These are phyloP conservation scores for Schizopora paradoxa DNA, from an alignment of 1,284 basidiomycete genomes.

Conservation along the genomic window DNA sequence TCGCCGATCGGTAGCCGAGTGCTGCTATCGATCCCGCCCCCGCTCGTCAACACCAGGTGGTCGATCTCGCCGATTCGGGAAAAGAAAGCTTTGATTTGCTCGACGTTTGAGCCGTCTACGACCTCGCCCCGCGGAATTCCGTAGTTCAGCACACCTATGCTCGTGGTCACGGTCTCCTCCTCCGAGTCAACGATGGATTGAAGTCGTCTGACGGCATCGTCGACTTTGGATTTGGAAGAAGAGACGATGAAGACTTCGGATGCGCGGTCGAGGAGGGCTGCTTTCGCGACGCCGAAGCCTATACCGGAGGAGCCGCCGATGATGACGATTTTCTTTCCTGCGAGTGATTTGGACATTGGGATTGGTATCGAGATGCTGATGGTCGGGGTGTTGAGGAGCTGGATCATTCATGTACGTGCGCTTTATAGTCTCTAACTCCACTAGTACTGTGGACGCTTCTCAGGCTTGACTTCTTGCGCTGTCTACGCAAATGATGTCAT, in stretches of 20 bases:
- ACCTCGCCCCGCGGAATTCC: not conserved
- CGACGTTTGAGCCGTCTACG: not conserved
- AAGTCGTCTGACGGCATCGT: slow-evolving; percentile 6
- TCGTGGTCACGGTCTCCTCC: slow-evolving; percentile 5
- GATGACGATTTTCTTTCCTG: slow-evolving; percentile 12
- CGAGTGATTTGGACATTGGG: no score
- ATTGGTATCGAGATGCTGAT: no score
- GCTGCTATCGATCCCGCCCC: no score
- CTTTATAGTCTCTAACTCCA: no score
- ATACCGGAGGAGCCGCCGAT: slow-evolving; percentile 17
- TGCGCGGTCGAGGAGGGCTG: slow-evolving; percentile 10
- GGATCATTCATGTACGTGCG: no score
- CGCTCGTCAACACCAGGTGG: not conserved
- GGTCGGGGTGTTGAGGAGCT: no score
- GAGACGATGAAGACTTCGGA: slow-evolving; percentile 15
- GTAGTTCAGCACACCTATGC: not conserved
- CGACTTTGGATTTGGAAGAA: slow-evolving; percentile 10
- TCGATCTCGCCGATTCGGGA: not conserved
- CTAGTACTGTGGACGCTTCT: no score
- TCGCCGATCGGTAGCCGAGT: not conserved
- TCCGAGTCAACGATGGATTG: slow-evolving; percentile 19
- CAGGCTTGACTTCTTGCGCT: no score
- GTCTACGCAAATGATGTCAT: no score
- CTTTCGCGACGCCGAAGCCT: slow-evolving; percentile 15
- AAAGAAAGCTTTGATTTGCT: not conserved